Evolutionary conservation across 2,329 filamentous ascomycete species (phyloP).

Genomic region (Chrysoporthe austroafricana): DNA sequence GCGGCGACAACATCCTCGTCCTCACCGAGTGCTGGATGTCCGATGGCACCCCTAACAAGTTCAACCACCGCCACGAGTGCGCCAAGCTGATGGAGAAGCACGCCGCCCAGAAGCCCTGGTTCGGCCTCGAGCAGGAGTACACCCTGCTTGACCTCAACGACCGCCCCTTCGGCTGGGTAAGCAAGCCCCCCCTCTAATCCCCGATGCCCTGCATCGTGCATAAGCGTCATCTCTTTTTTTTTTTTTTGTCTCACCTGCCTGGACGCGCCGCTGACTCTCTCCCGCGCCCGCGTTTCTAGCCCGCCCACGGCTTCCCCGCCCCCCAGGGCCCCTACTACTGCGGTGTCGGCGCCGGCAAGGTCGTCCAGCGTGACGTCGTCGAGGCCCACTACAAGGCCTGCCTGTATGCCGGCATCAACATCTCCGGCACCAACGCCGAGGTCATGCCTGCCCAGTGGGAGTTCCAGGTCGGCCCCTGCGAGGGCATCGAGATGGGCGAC

Average conservation of each 20-base stretch:
- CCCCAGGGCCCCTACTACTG: constrained; percentile 97
- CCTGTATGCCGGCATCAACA: constrained; percentile 87
- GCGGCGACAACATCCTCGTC: constrained; percentile 89
- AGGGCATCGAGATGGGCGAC: constrained; percentile 86
- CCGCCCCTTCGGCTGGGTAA: constrained; percentile 84
- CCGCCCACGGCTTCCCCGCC: constrained; percentile 82
- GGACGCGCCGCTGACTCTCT: background rate
- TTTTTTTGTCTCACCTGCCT: no score
- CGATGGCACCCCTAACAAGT: constrained; percentile 96
- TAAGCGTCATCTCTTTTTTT: no score
- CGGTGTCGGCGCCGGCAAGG: constrained; percentile 95
- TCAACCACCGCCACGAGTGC: constrained; percentile 94
- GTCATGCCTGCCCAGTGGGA: constrained; percentile 99
- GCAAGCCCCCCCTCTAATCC: background rate
- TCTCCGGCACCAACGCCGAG: constrained; percentile 98
- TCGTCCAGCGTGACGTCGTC: constrained; percentile 97
- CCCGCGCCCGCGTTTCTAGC: constrained; percentile 36
- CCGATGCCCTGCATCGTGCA: no score
- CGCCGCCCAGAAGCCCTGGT: constrained; percentile 86
- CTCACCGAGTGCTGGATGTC: constrained; percentile 93
- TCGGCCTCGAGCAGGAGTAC: constrained; percentile 98
- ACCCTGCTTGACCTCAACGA: constrained; percentile 85
- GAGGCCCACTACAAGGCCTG: constrained; percentile 88
- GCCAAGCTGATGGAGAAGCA: constrained; percentile 88
- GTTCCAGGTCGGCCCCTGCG: constrained; percentile 92